Base-by-base conservation (phyloP, 176 grass and related monocot species). In the Saccharum spontaneum region DNA sequence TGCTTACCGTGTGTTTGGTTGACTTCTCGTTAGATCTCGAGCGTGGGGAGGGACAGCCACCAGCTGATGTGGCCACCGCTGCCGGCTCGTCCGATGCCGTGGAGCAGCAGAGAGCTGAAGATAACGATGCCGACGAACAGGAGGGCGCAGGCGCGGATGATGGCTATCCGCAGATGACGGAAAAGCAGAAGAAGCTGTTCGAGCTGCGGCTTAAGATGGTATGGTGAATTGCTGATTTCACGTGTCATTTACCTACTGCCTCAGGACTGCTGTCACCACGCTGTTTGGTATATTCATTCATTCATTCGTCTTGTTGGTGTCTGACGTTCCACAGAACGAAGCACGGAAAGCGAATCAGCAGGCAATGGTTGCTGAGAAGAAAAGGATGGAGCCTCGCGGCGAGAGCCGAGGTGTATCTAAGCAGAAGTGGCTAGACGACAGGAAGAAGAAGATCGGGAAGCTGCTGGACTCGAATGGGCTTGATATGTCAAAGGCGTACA, bases 371-470 rank as follows among this genome's bases (percentile, higher is more conserved):
- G 91, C 89, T 2, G 93, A 98, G 71, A 95, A 98, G 80, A 96
- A 94, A 84, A 94, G 91, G 78, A 95, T 93, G 86, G 93, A 95
- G 52, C 93, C 93, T 74, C 91, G 88, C 0, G 62, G 84, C 1
- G 93, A 98, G 84, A 89, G 84, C 75, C 90, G 88, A 67, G 97
- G 97, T 36, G 88, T 96, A n/a, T 98, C 97, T 18, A 98, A 98
- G 81, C 89, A 98, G 78, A 95, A 98, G 69, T 98, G 97, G 97
- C 50, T 98, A 12, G 91, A 98, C 10, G 97, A 96, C 40, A 86
- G 97, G 73, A 98, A 98, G 82, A 98, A 98, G 84, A 98, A 96
- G 79, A 96, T 98, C 0, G 97, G 93, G 12, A 98, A 89, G 75
- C 86, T 98, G 45, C 91, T 98, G 3, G 97, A 98, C 82, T 98